Evolutionary conservation across 352 stramenopile genomes (phyloP), one percentile per base, ranked within the genome.

Genomic region (Phytopythium helicoides): DNA sequence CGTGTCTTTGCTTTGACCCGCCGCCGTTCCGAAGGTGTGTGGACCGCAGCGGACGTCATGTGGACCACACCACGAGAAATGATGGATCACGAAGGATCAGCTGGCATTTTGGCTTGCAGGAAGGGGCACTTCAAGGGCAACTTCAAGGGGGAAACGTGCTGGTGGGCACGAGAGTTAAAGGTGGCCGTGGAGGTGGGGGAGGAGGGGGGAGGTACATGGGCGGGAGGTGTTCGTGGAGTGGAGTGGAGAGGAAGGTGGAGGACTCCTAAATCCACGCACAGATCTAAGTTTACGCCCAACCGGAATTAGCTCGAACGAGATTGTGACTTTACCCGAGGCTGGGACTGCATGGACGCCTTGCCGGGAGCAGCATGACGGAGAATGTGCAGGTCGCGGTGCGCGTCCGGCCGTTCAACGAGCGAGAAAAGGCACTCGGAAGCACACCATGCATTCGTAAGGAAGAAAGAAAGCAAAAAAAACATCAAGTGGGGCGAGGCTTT

Each of bases 331-430:
- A 22, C 8, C 10, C 36, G 15, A 21, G 9, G 10, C 28, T 33
- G 5, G 9, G 23, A 49, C 6, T 26, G 23, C 8, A 15, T 36
- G 28, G 9, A 9, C 28, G 5, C 5, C 9, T 5, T 10, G 16
- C 2, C 23, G 42, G 0, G 15, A 18, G 5, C 3, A 0, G 15
- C 25, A 92, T 92, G 83, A 84, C 77, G 11, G 83, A 93, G 37
- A 93, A 93, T 54, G 84, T 94, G 21, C 81, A 94, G 64, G 81
- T 94, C 19, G 84, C 84, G 18, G 84, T 94, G 41, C 77, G 84
- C 39, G 73, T 94, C 21, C 80, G 81, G 25, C 82, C 81, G 12
- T 94, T 92, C 49, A 92, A 92, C 51, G 84, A 94, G 22, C 80
- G 81, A 25, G 84, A 94, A 57, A 88, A 79, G 57, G 62, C 65